These are phyloP conservation scores for Rhodotorula sp. DNA, from an alignment of 1,284 basidiomycete genomes.

Conservation along the genomic window DNA sequence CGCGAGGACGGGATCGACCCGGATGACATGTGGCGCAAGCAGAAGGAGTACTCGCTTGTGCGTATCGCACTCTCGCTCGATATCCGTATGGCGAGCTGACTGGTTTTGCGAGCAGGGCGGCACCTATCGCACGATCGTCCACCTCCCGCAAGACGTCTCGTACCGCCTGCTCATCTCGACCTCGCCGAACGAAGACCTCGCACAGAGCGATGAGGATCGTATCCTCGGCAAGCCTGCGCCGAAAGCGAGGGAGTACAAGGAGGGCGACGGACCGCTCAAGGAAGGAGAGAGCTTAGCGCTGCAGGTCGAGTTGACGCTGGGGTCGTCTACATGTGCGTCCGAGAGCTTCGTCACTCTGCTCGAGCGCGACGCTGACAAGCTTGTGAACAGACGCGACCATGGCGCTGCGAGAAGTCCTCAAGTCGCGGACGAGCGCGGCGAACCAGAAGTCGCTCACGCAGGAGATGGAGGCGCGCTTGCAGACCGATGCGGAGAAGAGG, in stretches of 20 bases:
- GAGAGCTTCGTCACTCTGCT: too few relatives aligned
- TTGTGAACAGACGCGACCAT: constrained; percentile 65
- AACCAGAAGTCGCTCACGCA: constrained; percentile 76
- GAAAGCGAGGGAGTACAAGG: constrained; percentile 52
- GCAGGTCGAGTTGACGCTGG: constrained; percentile 73
- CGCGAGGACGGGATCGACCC: constrained; percentile 81
- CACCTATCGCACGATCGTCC: constrained; percentile 87
- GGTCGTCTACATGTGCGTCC: constrained; percentile 70
- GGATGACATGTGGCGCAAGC: constrained; percentile 78
- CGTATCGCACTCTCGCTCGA: not conserved
- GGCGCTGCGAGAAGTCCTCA: constrained; percentile 67
- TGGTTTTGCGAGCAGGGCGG: constrained; percentile 70
- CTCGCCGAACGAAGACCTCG: constrained; percentile 84
- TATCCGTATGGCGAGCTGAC: not conserved
- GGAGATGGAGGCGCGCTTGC: constrained; percentile 63
- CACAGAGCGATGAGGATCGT: constrained; percentile 91
- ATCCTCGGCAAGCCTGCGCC: constrained; percentile 67
- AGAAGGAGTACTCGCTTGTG: constrained; percentile 54
- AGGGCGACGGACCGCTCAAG: constrained; percentile 9
- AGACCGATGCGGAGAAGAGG: not conserved
- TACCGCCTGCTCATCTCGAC: constrained; percentile 85
- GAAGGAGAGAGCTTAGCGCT: constrained; percentile 68
- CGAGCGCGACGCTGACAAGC: not conserved
- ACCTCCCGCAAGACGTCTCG: constrained; percentile 72
- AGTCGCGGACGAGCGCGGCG: constrained; percentile 85